These are phyloP conservation scores for Aspergillus saccharolyticus DNA, from an alignment of 495 filamentous ascomycete species.

Conservation along the genomic window DNA sequence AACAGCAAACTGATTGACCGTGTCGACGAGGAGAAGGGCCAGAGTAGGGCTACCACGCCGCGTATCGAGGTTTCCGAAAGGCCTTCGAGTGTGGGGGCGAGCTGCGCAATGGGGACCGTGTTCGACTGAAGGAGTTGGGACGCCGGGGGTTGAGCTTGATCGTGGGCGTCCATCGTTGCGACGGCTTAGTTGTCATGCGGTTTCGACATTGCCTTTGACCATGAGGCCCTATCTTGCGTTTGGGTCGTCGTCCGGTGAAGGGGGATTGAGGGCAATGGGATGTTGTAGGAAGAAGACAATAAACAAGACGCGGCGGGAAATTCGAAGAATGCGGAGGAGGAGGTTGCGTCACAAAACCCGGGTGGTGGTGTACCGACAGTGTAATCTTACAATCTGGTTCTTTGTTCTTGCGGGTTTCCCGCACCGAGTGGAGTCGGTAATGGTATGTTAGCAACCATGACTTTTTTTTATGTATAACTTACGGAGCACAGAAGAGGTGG, in stretches of 20 bases:
- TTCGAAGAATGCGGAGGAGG: neutral
- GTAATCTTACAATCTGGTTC: constrained; percentile 20
- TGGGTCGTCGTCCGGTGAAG: neutral
- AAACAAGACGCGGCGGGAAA: neutral
- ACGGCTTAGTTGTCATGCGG: constrained; percentile 11
- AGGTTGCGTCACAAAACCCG: neutral
- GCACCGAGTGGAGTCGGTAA: neutral
- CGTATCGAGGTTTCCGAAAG: constrained; percentile 38
- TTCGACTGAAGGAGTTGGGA: constrained; percentile 23
- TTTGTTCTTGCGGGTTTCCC: neutral
- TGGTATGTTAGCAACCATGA: neutral
- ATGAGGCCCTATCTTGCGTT: neutral
- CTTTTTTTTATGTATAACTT: too few relatives aligned
- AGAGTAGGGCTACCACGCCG: constrained; percentile 76
- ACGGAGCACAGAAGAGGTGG: too few relatives aligned
- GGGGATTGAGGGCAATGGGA: neutral
- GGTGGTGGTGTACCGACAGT: constrained; percentile 16
- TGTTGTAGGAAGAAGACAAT: neutral
- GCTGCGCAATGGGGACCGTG: constrained; percentile 61
- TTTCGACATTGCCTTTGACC: constrained; percentile 17
- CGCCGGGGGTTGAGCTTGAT: constrained; percentile 19
- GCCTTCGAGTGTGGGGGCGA: constrained; percentile 49
- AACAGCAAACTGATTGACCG: constrained; percentile 69
- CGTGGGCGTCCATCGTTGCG: constrained; percentile 32
- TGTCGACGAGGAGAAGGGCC: constrained; percentile 82